phyloP scores from a whole-genome alignment of 371 early-diverging fungal species.

The Choanephora cucurbitarum region DNA sequence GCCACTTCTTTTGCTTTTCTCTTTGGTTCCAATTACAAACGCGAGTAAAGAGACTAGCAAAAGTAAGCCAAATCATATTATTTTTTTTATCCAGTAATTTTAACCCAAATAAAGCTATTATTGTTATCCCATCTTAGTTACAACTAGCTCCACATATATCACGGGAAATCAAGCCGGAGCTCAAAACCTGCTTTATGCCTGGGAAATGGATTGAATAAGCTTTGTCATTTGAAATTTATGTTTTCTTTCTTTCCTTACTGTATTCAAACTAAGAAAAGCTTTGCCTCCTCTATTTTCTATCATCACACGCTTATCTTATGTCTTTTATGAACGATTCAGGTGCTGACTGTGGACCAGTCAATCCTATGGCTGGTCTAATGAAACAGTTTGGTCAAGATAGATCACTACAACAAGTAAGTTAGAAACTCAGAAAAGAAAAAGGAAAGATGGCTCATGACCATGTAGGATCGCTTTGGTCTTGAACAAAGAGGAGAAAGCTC shows the following conservation, averaged over 20 bases:
- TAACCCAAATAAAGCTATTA: too few species aligned
- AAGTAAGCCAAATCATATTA: too few species aligned
- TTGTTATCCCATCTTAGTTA: too few species aligned
- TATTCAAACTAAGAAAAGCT: not conserved
- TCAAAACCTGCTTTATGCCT: too few species aligned
- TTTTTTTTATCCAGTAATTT: too few species aligned
- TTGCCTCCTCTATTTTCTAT: conserved; percentile 8
- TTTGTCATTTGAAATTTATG: too few species aligned
- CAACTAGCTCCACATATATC: too few species aligned
- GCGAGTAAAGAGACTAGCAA: too few species aligned
- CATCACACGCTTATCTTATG: conserved; percentile 15
- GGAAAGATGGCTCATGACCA: not conserved
- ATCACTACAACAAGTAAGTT: conserved; percentile 74
- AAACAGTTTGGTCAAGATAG: conserved; percentile 80
- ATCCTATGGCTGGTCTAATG: conserved; percentile 73
- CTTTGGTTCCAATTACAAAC: too few species aligned
- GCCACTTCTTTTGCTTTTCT: too few species aligned
- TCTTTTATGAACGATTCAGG: conserved; percentile 36
- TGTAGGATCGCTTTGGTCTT: conserved; percentile 65
- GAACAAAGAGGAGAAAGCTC: conserved; percentile 58
- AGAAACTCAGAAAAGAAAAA: not conserved
- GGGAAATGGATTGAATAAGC: too few species aligned
- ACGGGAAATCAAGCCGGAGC: too few species aligned
- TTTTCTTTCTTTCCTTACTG: not conserved
- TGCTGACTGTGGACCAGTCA: conserved; percentile 81